Percentiles rank a stretch among this genome's conserved stretches.
Evolutionary conservation across 192 early-diverging fungal genomes (phyloP).

Genomic region (Pilaira anomala): DNA sequence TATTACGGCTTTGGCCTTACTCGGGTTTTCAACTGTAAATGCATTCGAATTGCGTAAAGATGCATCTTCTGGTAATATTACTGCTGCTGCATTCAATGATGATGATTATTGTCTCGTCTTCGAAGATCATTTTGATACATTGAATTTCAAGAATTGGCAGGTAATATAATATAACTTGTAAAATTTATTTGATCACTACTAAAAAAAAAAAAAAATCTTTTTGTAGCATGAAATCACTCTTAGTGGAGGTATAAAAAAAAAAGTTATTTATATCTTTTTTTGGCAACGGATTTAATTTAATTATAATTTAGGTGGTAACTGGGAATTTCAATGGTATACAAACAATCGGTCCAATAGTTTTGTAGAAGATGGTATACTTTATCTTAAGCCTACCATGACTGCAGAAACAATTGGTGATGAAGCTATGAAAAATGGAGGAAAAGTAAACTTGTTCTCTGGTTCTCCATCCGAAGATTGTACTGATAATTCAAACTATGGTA

Average conservation of each 20-base stretch:
- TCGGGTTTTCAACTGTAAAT: too few relatives aligned
- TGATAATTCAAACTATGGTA: constrained; percentile 32
- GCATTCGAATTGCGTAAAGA: too few relatives aligned
- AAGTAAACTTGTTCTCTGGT: constrained; percentile 35
- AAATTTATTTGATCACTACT: neutral
- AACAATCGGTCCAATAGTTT: constrained; percentile 58
- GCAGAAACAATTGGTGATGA: constrained; percentile 46
- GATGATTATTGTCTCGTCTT: constrained; percentile 27
- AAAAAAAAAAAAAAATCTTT: neutral
- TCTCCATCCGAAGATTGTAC: constrained; percentile 19
- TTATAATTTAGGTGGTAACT: constrained; percentile 27
- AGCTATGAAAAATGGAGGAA: constrained; percentile 38
- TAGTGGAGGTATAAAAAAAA: constrained; percentile 28
- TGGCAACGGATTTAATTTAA: neutral
- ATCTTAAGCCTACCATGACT: constrained; percentile 59
- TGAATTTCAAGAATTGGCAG: constrained; percentile 31
- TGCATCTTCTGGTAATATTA: too few relatives aligned
- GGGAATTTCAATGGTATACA: constrained; percentile 33
- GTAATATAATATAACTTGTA: constrained; percentile 12
- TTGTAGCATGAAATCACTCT: constrained; percentile 32
- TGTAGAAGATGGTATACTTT: constrained; percentile 54
- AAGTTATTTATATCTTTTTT: neutral
- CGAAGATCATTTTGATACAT: constrained; percentile 31
- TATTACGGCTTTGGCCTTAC: too few relatives aligned
- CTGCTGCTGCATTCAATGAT: too few relatives aligned